phyloP scores from a whole-genome alignment of 1,284 basidiomycete species.

The Stygiomarasmius scandens region DNA sequence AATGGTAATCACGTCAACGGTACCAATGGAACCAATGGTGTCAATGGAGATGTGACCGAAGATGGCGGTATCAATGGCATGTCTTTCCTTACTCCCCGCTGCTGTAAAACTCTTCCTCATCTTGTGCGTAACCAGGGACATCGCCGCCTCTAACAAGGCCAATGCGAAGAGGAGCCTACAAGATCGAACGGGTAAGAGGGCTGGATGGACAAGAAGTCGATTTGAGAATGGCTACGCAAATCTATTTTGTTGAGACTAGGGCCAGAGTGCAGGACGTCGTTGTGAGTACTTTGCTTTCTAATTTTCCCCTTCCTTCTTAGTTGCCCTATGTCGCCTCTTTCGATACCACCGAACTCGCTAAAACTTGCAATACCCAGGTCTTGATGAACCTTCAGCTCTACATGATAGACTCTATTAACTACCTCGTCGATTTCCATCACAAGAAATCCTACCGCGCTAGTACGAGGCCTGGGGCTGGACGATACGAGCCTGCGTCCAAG shows the following conservation, averaged over 20 bases:
- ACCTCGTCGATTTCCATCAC: conserved; percentile 98
- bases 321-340: too few species aligned
- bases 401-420: conserved; percentile 94
- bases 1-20: too few species aligned
- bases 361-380: conserved; percentile 53
- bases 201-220: conserved; percentile 73
- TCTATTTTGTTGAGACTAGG: conserved; percentile 95
- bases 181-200: conserved; percentile 63
- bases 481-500: conserved; percentile 47
- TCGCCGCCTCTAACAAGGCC: too few species aligned
- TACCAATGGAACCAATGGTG: too few species aligned
- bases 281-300: conserved; percentile 50
- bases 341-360: too few species aligned
- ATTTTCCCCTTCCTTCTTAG: too few species aligned
- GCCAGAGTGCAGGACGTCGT: conserved; percentile 90
- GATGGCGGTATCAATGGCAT: too few species aligned
- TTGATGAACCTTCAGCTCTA: conserved; percentile 98
- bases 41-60: too few species aligned
- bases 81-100: too few species aligned
- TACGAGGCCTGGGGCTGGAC: conserved; percentile 61
- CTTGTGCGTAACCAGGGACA: too few species aligned
- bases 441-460: conserved; percentile 86
- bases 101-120: too few species aligned
- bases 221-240: conserved; percentile 65
- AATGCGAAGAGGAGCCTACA: not conserved